Evolutionary conservation across 768 basidiomycete species (phyloP), one percentile per base, ranked within the genome.

Genomic region (Mycena alexandri): DNA sequence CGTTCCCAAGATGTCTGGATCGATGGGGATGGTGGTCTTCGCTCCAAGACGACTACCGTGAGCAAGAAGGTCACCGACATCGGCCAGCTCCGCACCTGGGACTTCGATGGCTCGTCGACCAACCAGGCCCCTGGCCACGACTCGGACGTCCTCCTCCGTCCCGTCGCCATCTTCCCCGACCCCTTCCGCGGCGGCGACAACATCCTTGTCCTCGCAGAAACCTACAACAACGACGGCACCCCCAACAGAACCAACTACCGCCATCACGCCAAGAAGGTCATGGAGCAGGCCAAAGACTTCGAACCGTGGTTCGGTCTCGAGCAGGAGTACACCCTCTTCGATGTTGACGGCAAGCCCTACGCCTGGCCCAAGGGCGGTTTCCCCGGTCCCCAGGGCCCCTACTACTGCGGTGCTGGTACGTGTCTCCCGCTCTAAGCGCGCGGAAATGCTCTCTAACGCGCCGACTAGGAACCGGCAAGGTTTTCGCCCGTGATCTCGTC

Each of bases 301-400:
- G 83, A 82, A 61, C 98, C 98, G 36, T 99, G 98, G 98, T 99
- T 99, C 80, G 96, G 97, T 83, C 85, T 99, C 70, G 97, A 99
- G 82, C 98, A 99, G 81, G 98, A 99, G 79, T 99, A 98, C 86
- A 99, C 97, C 73, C 91, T 99, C 72, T 93, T 99, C 75, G 96
- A 95, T 77, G 86, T 85, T 71, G 98, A 99, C 79, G 96, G 91
- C 73, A 85, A 87, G 68, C 97, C 97, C 51, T 93, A 85, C 80
- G 95, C 95, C 61, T 99, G 98, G 98, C 98, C 98, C 76, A 96
- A 96, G 83, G 96, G 95, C 75, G 98, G 98, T 82, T 99, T 98
- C 92, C 98, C 98, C 69, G 98, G 93, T 77, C 96, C 98, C 69
- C 98, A 99, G 80, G 98, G 98, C 68, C 98, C 98, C 56, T 98